Evolutionary conservation across 345 rosid species (phyloP).

Genomic region (Gossypium mustelinum): DNA sequence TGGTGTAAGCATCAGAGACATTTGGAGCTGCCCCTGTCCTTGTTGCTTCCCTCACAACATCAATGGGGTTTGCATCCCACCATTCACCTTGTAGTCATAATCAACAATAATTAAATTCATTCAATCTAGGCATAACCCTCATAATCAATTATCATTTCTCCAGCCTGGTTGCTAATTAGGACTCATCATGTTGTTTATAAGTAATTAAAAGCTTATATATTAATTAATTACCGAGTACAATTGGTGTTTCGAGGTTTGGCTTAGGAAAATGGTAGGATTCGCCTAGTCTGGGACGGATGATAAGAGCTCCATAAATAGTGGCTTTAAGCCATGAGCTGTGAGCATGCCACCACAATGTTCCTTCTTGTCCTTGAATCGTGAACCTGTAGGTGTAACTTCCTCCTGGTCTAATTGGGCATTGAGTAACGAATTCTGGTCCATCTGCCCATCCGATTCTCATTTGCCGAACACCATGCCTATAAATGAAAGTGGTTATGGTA

Average conservation of each 20-base stretch:
- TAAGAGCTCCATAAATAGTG: conserved; percentile 85
- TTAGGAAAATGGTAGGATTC: conserved; percentile 65
- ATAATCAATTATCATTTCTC: too few species aligned
- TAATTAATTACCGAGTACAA: conserved; percentile 57
- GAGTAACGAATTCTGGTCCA: conserved; percentile 95
- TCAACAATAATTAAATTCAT: not conserved
- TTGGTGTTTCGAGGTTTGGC: conserved; percentile 63
- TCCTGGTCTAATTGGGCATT: conserved; percentile 92
- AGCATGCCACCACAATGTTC: conserved; percentile 99
- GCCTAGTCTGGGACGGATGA: conserved; percentile 60
- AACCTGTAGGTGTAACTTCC: conserved; percentile 77
- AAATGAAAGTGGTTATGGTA: not conserved
- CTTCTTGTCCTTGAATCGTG: conserved; percentile 81
- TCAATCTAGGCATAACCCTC: not conserved
- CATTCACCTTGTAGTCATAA: conserved; percentile 63
- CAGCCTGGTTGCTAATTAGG: not conserved
- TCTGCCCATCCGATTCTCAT: conserved; percentile 89
- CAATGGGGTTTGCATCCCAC: conserved; percentile 88
- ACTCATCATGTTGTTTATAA: not conserved
- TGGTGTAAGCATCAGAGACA: conserved; percentile 75
- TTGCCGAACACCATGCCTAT: conserved; percentile 89
- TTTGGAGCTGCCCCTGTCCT: conserved; percentile 78
- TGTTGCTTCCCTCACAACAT: conserved; percentile 62
- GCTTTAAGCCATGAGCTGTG: conserved; percentile 98
- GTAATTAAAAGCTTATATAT: too few species aligned